phyloP scores from a whole-genome alignment of 306 rosid genomes.

The Prunus persica region DNA sequence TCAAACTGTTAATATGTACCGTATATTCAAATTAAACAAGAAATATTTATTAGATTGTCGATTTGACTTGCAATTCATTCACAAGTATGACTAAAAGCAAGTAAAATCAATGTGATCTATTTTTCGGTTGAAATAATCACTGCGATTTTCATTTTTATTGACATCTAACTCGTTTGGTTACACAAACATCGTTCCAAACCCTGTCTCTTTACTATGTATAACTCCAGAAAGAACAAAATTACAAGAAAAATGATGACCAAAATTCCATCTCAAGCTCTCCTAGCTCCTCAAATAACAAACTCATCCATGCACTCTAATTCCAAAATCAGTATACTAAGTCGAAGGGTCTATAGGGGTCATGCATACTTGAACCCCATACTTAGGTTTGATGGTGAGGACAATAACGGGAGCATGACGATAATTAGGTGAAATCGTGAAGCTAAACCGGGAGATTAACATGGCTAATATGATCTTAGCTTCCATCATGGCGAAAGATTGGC shows the following conservation, averaged over 20 bases:
- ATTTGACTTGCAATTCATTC: too few species aligned
- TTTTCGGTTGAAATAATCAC: slow-evolving; percentile 12
- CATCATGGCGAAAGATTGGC: slow-evolving; percentile 88
- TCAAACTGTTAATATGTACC: too few species aligned
- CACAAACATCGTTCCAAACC: slow-evolving; percentile 35
- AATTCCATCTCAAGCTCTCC: slow-evolving; percentile 10
- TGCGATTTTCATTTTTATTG: slow-evolving; percentile 18
- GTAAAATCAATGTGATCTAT: slow-evolving; percentile 14
- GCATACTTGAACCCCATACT: slow-evolving; percentile 85
- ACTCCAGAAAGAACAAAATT: slow-evolving; percentile 17
- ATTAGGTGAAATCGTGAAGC: slow-evolving; percentile 59
- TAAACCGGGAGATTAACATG: slow-evolving; percentile 65
- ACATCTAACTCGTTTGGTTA: slow-evolving; percentile 11
- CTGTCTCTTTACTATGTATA: slow-evolving; percentile 23
- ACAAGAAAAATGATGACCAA: slow-evolving; percentile 2
- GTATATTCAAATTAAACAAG: too few species aligned
- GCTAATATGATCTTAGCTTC: slow-evolving; percentile 92
- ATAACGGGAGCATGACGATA: slow-evolving; percentile 92
- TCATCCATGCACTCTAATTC: background rate
- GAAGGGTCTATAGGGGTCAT: slow-evolving; percentile 55
- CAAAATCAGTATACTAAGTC: background rate
- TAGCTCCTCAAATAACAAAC: background rate
- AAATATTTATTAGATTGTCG: too few species aligned
- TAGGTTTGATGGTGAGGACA: slow-evolving; percentile 89
- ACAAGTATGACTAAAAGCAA: background rate